Conservation (phyloP, 805 yeast genomes). For the Sporopachydermia lactativora region DNA sequence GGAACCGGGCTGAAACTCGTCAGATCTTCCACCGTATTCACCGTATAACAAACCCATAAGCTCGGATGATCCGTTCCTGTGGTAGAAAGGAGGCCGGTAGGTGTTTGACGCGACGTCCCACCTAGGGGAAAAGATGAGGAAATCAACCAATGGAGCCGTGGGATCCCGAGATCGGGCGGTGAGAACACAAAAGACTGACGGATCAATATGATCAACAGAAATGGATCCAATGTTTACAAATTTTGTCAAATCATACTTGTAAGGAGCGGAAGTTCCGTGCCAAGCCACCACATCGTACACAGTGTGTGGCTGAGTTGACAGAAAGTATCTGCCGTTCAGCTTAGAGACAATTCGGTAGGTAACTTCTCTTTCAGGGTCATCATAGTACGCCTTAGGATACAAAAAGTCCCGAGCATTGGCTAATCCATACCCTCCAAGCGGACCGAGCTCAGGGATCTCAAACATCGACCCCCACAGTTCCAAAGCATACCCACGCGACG, state of each 20-base stretch:
- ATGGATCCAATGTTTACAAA: conserved; percentile 16
- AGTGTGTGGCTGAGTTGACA: conserved; percentile 11
- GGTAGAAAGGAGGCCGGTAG: conserved; percentile 18
- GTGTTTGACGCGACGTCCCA: conserved; percentile 18
- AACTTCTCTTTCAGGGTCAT: conserved; percentile 9
- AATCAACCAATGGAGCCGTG: conserved; percentile 17
- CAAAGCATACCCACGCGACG: conserved; percentile 13
- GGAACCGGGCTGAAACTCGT: conserved; percentile 19
- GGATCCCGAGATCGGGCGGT: conserved; percentile 11
- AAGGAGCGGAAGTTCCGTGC: conserved; percentile 17
- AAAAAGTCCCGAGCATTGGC: conserved; percentile 17
- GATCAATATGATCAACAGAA: conserved; percentile 17
- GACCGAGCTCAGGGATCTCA: conserved; percentile 17
- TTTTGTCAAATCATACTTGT: conserved; percentile 16
- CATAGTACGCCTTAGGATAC: conserved; percentile 15
- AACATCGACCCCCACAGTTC: conserved; percentile 15
- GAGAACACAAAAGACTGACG: conserved; percentile 13
- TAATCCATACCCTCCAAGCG: conserved; percentile 17
- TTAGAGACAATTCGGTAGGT: conserved; percentile 10
- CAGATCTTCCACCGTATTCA: conserved; percentile 11
- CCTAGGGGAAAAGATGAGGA: conserved; percentile 17
- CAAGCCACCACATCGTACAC: conserved; percentile 18
- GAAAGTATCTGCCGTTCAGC: conserved; percentile 8
- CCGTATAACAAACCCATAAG: conserved; percentile 9
- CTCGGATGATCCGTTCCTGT: conserved; percentile 11